These are phyloP conservation scores for Cyclotella choctawhatcheeana DNA, from an alignment of 108 stramenopile species.

Conservation along the genomic window DNA sequence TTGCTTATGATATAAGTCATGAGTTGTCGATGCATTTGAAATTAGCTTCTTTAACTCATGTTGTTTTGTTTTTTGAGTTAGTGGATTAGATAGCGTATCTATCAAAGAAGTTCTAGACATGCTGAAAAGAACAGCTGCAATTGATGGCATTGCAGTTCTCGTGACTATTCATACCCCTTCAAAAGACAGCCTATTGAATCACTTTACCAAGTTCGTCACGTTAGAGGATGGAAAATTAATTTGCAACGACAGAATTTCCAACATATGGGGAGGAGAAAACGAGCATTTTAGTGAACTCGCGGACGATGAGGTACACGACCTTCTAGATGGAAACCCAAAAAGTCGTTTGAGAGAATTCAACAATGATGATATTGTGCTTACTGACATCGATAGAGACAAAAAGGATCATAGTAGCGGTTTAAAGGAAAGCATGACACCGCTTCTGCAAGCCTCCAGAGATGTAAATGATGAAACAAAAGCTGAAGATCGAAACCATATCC, in stretches of 20 bases:
- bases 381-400: too few relatives aligned
- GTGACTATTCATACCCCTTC: background rate
- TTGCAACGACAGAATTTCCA: background rate
- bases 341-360: background rate
- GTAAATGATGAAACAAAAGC: too few relatives aligned
- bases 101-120: background rate
- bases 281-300: too few relatives aligned
- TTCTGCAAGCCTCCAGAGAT: too few relatives aligned
- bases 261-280: background rate
- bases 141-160: background rate
- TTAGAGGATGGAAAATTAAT: background rate
- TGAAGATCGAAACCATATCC: too few relatives aligned
- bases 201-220: background rate
- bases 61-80: too few relatives aligned
- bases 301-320: background rate
- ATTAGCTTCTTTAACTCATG: too few relatives aligned
- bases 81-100: background rate
- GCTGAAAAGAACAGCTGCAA: background rate
- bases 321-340: background rate
- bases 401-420: background rate
- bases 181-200: background rate
- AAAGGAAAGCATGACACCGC: background rate
- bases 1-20: too few relatives aligned
- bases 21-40: too few relatives aligned
- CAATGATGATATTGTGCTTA: too few relatives aligned